These are phyloP conservation scores for Ustilago tritici DNA, from an alignment of 1,284 basidiomycete species.

Conservation along the genomic window DNA sequence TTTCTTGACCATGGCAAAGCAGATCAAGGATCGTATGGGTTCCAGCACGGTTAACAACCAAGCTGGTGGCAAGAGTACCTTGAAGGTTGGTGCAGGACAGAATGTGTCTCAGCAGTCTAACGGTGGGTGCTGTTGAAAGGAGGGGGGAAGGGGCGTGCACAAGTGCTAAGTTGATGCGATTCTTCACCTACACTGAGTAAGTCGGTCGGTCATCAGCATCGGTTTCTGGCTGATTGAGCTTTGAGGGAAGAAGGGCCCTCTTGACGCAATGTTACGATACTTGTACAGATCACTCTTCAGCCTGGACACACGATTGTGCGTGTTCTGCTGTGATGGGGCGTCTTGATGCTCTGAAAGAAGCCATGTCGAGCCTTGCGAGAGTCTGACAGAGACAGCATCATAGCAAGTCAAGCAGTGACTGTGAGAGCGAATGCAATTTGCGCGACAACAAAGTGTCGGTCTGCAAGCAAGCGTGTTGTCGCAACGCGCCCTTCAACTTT, in stretches of 20 bases:
- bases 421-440: slow-evolving; percentile 4
- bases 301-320: background rate
- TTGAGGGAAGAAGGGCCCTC: slow-evolving; percentile 1
- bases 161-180: too few species aligned
- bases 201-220: background rate
- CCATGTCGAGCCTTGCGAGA: background rate
- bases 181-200: too few species aligned
- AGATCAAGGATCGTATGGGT: slow-evolving; percentile 70
- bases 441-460: background rate
- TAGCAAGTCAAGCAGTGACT: background rate
- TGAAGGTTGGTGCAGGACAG: slow-evolving; percentile 69
- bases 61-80: slow-evolving; percentile 64
- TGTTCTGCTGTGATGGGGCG: background rate
- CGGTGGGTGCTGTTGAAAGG: slow-evolving; percentile 65
- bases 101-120: slow-evolving; percentile 59
- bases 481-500: background rate
- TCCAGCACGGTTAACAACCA: slow-evolving; percentile 64
- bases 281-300: slow-evolving; percentile 24
- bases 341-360: background rate
- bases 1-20: slow-evolving; percentile 72
- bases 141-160: background rate
- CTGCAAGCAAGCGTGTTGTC: slow-evolving; percentile 1
- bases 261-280: slow-evolving; percentile 23
- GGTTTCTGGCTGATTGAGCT: background rate
- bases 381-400: background rate